A percentile compares a stretch with the other conserved stretches of the same genome.
phyloP scores from a whole-genome alignment of 2,329 filamentous ascomycete species.

The Fusarium brachygibbosum region DNA sequence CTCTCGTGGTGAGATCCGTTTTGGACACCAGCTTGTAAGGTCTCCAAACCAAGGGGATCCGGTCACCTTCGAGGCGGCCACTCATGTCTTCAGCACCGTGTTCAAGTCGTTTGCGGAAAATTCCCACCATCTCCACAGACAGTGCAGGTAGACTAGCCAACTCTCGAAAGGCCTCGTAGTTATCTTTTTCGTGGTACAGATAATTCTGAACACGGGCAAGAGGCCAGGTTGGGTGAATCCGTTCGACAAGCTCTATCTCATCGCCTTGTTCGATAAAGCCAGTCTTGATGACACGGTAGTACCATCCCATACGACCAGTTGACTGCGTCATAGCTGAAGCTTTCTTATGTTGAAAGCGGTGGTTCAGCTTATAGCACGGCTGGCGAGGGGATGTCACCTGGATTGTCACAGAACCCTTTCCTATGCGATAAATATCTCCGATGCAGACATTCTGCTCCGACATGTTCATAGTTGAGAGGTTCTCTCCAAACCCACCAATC shows the following conservation, averaged over 20 bases:
- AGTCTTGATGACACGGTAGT: slow-evolving; percentile 32
- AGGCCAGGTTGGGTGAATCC: slow-evolving; percentile 27
- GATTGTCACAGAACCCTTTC: slow-evolving; percentile 18
- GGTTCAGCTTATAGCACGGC: slow-evolving; percentile 42
- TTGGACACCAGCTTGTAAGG: slow-evolving; percentile 24
- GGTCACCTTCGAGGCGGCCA: slow-evolving; percentile 24
- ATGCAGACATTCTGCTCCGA: slow-evolving; percentile 39
- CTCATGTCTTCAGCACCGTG: slow-evolving; percentile 31
- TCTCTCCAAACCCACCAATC: slow-evolving; percentile 38
- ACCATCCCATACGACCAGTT: slow-evolving; percentile 37
- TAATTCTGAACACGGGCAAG: slow-evolving; percentile 25
- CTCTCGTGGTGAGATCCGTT: slow-evolving; percentile 1
- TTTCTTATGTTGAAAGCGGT: slow-evolving; percentile 40
- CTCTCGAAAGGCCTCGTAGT: slow-evolving; percentile 13
- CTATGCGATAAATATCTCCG: slow-evolving; percentile 33
- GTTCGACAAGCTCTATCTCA: slow-evolving; percentile 14
- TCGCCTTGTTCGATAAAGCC: slow-evolving; percentile 22
- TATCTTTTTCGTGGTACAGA: slow-evolving; percentile 29
- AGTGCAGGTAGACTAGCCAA: slow-evolving; percentile 4
- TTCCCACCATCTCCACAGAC: slow-evolving; percentile 23
- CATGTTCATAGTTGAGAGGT: slow-evolving; percentile 29
- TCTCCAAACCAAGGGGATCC: slow-evolving; percentile 20
- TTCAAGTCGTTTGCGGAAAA: slow-evolving; percentile 15
- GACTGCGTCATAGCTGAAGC: slow-evolving; percentile 26
- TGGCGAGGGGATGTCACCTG: slow-evolving; percentile 38